Conservation (phyloP, 805 yeast genomes). For the Saccharomycopsis babjevae region DNA sequence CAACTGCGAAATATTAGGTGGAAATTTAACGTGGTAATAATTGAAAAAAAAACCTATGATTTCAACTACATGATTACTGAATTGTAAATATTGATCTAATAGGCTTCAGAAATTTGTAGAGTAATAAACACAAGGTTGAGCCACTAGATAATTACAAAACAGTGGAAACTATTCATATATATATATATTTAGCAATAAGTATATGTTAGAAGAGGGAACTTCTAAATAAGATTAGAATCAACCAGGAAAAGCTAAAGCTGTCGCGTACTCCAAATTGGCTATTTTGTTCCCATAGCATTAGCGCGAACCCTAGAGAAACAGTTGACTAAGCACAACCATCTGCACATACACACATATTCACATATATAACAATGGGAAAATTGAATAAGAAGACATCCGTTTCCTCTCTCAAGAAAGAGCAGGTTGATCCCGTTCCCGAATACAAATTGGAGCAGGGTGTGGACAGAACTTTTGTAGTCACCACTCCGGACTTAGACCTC, state of each 20-base stretch:
- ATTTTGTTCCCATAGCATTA: background rate
- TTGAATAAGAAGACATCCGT: background rate
- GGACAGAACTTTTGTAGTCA: conserved; percentile 42
- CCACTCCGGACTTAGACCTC: conserved; percentile 37
- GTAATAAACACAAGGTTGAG: too few relatives aligned
- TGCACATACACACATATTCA: too few relatives aligned
- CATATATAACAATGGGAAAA: background rate
- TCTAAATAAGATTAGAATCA: background rate
- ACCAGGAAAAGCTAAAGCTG: background rate
- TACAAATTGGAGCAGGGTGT: conserved; percentile 41
- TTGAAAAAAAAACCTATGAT: background rate
- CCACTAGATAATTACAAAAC: too few relatives aligned
- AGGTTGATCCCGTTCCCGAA: conserved; percentile 33
- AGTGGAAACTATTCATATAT: too few relatives aligned
- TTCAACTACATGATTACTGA: background rate
- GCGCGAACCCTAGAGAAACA: too few relatives aligned
- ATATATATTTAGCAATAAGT: background rate
- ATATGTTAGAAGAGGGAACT: background rate
- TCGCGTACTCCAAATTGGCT: background rate
- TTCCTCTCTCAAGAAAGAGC: background rate
- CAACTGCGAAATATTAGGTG: background rate
- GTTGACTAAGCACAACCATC: too few relatives aligned
- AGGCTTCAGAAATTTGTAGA: too few relatives aligned
- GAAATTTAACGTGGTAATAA: background rate
- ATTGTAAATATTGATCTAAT: too few relatives aligned